These are phyloP conservation scores for Oidium heveae DNA, from an alignment of 2,329 filamentous ascomycete genomes.

Conservation along the genomic window DNA sequence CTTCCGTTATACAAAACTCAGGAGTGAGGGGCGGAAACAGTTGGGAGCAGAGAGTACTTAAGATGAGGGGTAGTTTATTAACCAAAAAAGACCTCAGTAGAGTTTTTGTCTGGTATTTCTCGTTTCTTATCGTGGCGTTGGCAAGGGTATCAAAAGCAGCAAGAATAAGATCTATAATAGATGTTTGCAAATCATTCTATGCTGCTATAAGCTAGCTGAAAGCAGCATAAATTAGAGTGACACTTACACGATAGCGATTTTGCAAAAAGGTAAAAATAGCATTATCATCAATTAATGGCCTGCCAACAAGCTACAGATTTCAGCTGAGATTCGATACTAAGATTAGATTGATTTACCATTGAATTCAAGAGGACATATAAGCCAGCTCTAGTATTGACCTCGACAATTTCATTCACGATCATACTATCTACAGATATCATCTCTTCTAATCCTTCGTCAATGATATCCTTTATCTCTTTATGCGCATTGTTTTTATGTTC, in stretches of 20 bases:
- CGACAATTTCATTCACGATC: conserved; percentile 36
- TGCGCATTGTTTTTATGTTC: conserved; percentile 21
- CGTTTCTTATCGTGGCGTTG: conserved; percentile 54
- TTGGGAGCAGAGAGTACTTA: conserved; percentile 29
- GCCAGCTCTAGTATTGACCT: conserved; percentile 52
- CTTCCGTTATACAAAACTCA: conserved; percentile 39
- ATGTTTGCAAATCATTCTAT: conserved; percentile 50
- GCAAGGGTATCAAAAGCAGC: conserved; percentile 77
- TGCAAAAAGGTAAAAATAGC: conserved; percentile 57
- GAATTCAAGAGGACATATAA: conserved; percentile 71
- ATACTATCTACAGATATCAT: conserved; percentile 19
- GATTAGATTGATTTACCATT: conserved; percentile 27
- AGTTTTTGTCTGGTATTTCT: conserved; percentile 34
- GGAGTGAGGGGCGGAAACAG: conserved; percentile 32
- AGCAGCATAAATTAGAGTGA: neutral
- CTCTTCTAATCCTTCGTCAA: conserved; percentile 30
- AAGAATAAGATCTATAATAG: conserved; percentile 60
- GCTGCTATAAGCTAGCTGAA: neutral
- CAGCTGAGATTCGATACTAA: conserved; percentile 9
- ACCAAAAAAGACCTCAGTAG: conserved; percentile 70
- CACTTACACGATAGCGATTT: conserved; percentile 54
- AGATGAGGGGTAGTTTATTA: conserved; percentile 38
- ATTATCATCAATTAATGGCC: conserved; percentile 62
- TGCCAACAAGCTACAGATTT: conserved; percentile 41
- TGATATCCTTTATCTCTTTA: conserved; percentile 28